phyloP scores from a whole-genome alignment of 2,329 filamentous ascomycete species.

The Xylariaceae sp. region DNA sequence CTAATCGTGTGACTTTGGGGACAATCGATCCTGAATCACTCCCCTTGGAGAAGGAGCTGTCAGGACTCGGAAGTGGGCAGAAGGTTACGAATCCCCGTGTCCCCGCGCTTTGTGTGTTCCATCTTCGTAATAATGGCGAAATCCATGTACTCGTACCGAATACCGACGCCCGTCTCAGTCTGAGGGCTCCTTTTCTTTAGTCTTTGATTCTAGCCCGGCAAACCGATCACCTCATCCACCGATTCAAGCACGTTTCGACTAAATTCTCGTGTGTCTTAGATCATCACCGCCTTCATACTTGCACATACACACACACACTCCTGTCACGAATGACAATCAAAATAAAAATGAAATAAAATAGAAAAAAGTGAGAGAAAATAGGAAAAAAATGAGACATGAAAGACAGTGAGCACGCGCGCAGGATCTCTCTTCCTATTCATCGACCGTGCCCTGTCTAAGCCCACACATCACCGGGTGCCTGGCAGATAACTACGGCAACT shows the following conservation, averaged over 20 bases:
- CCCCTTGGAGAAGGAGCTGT: background rate
- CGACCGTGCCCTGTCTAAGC: background rate
- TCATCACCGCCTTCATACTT: background rate
- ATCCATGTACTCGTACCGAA: too few relatives aligned
- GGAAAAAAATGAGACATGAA: background rate
- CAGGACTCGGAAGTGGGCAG: background rate
- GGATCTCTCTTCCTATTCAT: background rate
- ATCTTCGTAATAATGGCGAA: conserved; percentile 4
- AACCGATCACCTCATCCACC: conserved; percentile 25
- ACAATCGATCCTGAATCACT: background rate
- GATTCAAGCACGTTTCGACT: conserved; percentile 22
- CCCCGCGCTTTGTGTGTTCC: background rate
- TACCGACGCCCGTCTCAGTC: too few relatives aligned
- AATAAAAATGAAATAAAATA: too few relatives aligned
- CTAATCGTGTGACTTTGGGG: background rate
- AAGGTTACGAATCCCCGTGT: background rate
- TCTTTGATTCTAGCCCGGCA: background rate
- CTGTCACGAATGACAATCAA: too few relatives aligned
- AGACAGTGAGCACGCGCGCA: background rate
- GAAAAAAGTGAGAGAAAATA: background rate
- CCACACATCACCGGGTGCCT: conserved; percentile 2
- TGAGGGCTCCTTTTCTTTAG: background rate
- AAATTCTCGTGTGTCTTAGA: conserved; percentile 10
- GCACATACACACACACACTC: too few relatives aligned
- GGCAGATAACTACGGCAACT: background rate